Evolutionary conservation across 2,329 filamentous ascomycete genomes (phyloP), one percentile per base, ranked within the genome.

Genomic region (Diaporthe nobilis): DNA sequence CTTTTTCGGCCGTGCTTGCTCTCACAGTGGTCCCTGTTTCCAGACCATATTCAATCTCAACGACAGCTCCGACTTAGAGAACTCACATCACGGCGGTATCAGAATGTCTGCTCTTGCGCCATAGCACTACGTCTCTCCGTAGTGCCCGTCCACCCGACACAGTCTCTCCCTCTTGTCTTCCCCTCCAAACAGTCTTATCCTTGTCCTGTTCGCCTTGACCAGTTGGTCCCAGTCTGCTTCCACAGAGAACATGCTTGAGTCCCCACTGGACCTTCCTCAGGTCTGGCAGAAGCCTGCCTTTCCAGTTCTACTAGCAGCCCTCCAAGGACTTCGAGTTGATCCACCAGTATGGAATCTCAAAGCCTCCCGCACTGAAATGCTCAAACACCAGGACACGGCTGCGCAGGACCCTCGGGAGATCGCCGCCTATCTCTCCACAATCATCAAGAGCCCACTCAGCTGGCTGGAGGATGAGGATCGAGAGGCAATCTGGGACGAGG

Each of bases 251-350:
- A 84, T 84, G 82, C 81, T 79, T 34, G 78, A 84, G 44, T 81
- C 84, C 72, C 80, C 84, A 74, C 84, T 85, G 75, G 94, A 96
- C 81, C 90, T 98, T 37, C 95, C 95, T n/a, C 94, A 95, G 81
- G 88, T 96, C 77, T 95, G 95, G 89, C 90, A 93, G 80, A 93
- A 91, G 81, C 96, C 96, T 9, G 87, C 91, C 28, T 92, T 91
- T 75, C 85, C 87, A 44, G 87, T 89, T 6, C 88, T 98, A 61
- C 84, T 95, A 68, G 85, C 88, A 37, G 90, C 91, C 37, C 90
- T 98, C n/a, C 85, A 90, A 47, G 85, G 90, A 39, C 88, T 98
- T 49, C 89, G 91, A 75, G 85, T 93, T 49, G 88, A 91, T 73
- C 94, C 94, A 31, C 90, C 90, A 4, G 89, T 92, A 72, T 96